These are phyloP conservation scores for Neonectria magnoliae DNA, from an alignment of 2,329 filamentous ascomycete species.

Conservation along the genomic window DNA sequence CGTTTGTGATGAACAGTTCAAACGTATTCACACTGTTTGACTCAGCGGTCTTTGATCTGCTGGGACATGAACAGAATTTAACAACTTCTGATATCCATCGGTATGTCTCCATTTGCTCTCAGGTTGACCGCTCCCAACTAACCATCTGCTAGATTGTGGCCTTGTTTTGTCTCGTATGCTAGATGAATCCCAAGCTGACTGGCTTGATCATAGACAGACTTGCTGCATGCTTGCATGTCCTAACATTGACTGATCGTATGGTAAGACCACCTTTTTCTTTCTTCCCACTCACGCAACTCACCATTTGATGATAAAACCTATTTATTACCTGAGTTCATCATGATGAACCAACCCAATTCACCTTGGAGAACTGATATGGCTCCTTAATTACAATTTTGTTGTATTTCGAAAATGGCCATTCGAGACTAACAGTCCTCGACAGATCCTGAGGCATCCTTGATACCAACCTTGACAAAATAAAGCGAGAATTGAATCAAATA, in stretches of 20 bases:
- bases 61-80: constrained; percentile 62
- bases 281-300: constrained; percentile 28
- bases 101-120: constrained; percentile 41
- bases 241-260: background rate
- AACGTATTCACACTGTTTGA: constrained; percentile 72
- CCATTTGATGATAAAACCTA: constrained; percentile 60
- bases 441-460: background rate
- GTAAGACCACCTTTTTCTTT: constrained; percentile 25
- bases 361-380: constrained; percentile 70
- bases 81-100: constrained; percentile 64
- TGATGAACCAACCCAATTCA: constrained; percentile 65
- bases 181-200: constrained; percentile 28
- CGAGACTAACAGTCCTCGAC: constrained; percentile 12
- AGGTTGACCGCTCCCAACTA: background rate
- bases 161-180: background rate
- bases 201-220: constrained; percentile 21
- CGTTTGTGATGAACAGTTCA: constrained; percentile 59
- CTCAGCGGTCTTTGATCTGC: constrained; percentile 50
- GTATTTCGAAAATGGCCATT: background rate
- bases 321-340: constrained; percentile 63
- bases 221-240: background rate
- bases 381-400: constrained; percentile 21
- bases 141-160: constrained; percentile 23
- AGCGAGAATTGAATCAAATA: background rate
- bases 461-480: background rate